Evolutionary conservation across 768 basidiomycete genomes (phyloP), one percentile per base, ranked within the genome.

Genomic region (Suillus variegatus): DNA sequence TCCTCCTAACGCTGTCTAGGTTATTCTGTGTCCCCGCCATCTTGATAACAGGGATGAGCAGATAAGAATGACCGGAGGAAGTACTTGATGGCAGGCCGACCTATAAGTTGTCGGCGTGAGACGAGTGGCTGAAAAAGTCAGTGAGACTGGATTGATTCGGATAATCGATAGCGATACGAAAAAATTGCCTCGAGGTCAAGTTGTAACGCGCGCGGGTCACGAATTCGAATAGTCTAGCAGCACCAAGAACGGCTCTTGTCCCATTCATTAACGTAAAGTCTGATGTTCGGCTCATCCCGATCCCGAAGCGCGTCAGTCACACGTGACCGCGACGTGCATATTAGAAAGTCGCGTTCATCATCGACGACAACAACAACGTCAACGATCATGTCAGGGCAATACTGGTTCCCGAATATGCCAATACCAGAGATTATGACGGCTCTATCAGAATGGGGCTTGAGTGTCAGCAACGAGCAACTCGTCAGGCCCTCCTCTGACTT

Each of bases 381-480:
- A 20, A 10, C 32, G 35, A 54, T 54, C 32, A 73, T 78, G 77
- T 66, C 76, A 0, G 78, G 74, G 2, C 80, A 82, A 62, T 84
- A 82, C 63, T 84, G 83, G 82, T 92, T 89, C 66, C 91, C 91
- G 1, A 82, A 86, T 55, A 88, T 92, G 85, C 79, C 84, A 47
- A 79, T 82, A 38, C 71, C 81, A 22, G 91, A 93, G 63, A 89
- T 93, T 40, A 84, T 90, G 46, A 76, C 81, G 60, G 82, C 88
- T 3, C 83, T 94, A 32, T 78, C 82, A 6, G 86, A 84, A 28
- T 93, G 92, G 90, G 88, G 87, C 2, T 80, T 93, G 38, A 79
- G 84, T 9, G 82, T 92, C 41, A 87, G 83, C 68, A 82, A 83
- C 55, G 88, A 91, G 61, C 90, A 93, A 67, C 86, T 94, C 51